Evolutionary conservation across 148 eudicot species (phyloP), one percentile per base, ranked within the genome.

Genomic region (Rhododendron kiyosumense): DNA sequence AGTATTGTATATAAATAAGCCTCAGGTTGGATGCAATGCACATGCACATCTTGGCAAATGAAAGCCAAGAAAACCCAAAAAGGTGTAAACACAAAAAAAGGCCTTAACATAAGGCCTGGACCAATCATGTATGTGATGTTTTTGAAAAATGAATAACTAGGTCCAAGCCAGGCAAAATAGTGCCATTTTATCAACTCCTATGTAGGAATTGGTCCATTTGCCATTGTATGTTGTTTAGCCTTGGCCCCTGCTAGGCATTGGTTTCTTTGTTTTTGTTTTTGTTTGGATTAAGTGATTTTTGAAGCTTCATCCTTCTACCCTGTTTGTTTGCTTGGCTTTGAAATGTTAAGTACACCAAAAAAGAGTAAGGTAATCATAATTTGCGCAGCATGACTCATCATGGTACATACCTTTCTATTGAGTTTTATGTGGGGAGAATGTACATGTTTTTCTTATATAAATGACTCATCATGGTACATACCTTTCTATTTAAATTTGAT

Each of bases 381-480:
- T 7, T 26, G 43, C 4, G 1, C 13, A n/a, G 30, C 73, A 65
- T 65, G 73, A n/a, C 13, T 67, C 12, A 28, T 67, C 30, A 11
- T n/a, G 30, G 2, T 65, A 65, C 13, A 24, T 28, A 28, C 34
- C 34, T 67, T 28, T 28, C 34, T 28, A 26, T 12, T 34, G 43
- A 28, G 17, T 4, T 30, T 34, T 74, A 13, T 32, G 90, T 84
- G 92, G 99, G 99, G 96, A 93, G 85, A 95, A 89, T 90, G 67
- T 92, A 86, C 93, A 11, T 67, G 74, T 93, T 90, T 90, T 94
- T 87, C 97, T 96, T 86, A 61, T 24, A 61, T 7, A 38, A 38
- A 38, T 5, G 7, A 41, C 43, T 41, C 43, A 41, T 41, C 43
- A 41, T 41, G 43, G 7, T 41, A 41, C 43, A 41, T 41, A 41